Base-by-base conservation (phyloP, 2,329 filamentous ascomycete genomes). In the Pseudocercospora cruenta region DNA sequence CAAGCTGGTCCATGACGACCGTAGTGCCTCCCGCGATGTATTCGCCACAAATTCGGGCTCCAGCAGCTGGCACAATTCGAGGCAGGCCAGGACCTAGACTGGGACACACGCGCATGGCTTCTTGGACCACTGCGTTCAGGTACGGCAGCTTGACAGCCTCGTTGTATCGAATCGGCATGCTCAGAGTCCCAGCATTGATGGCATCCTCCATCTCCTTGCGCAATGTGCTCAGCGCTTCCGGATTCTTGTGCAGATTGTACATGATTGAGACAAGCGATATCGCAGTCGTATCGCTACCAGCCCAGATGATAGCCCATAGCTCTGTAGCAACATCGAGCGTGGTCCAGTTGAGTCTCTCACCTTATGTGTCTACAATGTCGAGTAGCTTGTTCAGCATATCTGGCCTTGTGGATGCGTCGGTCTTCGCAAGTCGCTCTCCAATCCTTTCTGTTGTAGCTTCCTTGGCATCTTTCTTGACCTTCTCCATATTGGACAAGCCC, bases 221-320 rank as follows among this genome's bases (percentile, higher is more conserved):
- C 5, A 58, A 10, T 22, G 19, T 58, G 19, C 8, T 45, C 21
- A 58, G 26, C 21, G 55, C 24, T 6, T 43, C 21, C 19, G 55
- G 55, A 39, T 58, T 26, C 31, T 58, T 58, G 55, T 58, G 55
- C 60, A 62, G 33, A 33, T 55, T 21, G 26, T 62, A 62, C n/a
- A 62, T 36, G 36, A 49, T 45, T 14, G 28, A 43, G 19, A 36
- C 39, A 9, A 62, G 36, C 6, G 60, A 36, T 12, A 57, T 62
- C 4, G 60, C 60, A 26, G 60, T 62, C 9, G 60, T 62, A 22
- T 62, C 49, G 28, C 28, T 45, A n/a, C 60, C 60, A 21, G 60
- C 60, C 60, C 60, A 62, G 60, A 57, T 62, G 28, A 62, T 62
- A 6, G 60, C 21, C 60, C 60, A 62, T 16, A 62, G 53, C 19